Base-by-base conservation (phyloP, 2,329 filamentous ascomycete species). In the Plenodomus biglobosus region DNA sequence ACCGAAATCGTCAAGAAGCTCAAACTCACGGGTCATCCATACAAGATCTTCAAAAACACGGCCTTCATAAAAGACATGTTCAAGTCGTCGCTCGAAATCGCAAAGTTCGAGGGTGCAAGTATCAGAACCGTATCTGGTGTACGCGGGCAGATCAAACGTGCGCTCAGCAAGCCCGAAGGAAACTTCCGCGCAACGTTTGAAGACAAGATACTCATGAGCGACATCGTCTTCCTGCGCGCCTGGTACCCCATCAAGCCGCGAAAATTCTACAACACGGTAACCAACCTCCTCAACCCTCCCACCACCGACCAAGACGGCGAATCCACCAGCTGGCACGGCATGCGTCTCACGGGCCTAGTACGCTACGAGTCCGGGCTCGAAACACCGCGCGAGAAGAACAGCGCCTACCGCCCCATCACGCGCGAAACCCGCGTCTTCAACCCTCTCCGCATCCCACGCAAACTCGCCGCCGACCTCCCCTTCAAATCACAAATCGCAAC, bases 61-160 rank as follows among this genome's bases (percentile, higher is more conserved):
- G 92, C 94, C 34, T 99, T 99, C 71, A 91, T 99, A 76, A 95
- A 94, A 73, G 90, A 95, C 75, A 99, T 99, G 94, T 99, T 99
- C 80, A 91, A 84, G 68, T 86, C 87, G 0, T 81, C 90, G 0
- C 85, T 99, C 36, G 94, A 99, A 71, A 94, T 99, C 57, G 92
- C 94, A 65, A 99, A 97, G 70, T 99, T 99, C 66, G 94, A 99
- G 76, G 94, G 94, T 48, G 94, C 94, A 8, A 85, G 89, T 46
- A 92, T 99, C 75, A 90, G 92, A 68, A 99, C 95, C 0, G 95
- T 99, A 19, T 96, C 92, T 1, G 95, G 95, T 43, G 85, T 99
- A 52, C 84, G 94, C 36, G 94, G 94, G 53, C 94, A 99, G 74
- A 96, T 99, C 82, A 99, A 99, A 78, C 86, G 91, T 52, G 92